Conservation (phyloP, 2,329 filamentous ascomycete species). For the Penicillium sumatraense region DNA sequence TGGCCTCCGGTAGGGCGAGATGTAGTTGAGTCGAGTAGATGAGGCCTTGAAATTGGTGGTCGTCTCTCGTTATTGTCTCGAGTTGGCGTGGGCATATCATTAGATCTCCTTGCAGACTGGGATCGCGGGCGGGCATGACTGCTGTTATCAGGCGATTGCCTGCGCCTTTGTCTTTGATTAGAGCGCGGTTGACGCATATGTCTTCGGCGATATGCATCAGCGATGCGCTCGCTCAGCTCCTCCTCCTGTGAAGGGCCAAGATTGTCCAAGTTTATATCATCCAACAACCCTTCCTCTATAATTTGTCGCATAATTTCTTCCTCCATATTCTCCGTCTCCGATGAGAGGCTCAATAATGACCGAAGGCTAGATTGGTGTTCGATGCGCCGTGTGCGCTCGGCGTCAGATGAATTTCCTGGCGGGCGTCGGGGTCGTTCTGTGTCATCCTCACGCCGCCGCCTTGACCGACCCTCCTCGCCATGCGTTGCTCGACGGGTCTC, state of each 20-base stretch:
- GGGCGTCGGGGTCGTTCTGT: constrained; percentile 33
- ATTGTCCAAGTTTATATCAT: constrained; percentile 87
- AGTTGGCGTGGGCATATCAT: constrained; percentile 20
- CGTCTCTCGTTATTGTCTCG: constrained; percentile 26
- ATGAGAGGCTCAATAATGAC: constrained; percentile 75
- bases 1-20: constrained; percentile 31
- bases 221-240: constrained; percentile 87
- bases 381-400: constrained; percentile 61
- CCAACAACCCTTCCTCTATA: constrained; percentile 81
- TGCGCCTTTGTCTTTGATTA: constrained; percentile 41
- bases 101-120: constrained; percentile 34
- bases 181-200: constrained; percentile 57
- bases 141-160: constrained; percentile 36
- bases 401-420: constrained; percentile 24
- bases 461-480: constrained; percentile 44
- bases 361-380: constrained; percentile 90
- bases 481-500: constrained; percentile 31
- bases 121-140: constrained; percentile 34
- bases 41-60: constrained; percentile 37
- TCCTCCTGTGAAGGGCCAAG: constrained; percentile 84
- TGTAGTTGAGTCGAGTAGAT: constrained; percentile 37
- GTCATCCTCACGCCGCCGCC: constrained; percentile 41
- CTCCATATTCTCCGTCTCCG: constrained; percentile 77
- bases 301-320: constrained; percentile 89
- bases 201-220: constrained; percentile 80